These are phyloP conservation scores for Gardenia jasminoides DNA, from an alignment of 257 asterid genomes.

Conservation along the genomic window DNA sequence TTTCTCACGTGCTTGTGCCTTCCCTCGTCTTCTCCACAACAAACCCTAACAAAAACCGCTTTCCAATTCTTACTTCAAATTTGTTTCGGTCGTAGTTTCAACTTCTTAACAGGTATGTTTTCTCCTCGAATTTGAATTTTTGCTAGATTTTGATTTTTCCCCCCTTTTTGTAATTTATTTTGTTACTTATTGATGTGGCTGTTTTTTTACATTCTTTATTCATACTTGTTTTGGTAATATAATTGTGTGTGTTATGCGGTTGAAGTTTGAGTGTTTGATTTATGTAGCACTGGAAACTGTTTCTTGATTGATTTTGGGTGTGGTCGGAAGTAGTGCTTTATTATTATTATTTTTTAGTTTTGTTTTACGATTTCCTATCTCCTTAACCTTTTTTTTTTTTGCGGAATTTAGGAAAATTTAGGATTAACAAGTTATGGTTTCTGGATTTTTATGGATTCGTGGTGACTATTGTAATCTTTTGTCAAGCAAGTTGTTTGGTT, in stretches of 20 bases:
- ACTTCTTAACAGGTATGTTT: slow-evolving; percentile 27
- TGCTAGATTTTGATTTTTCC: neutral
- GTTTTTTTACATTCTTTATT: neutral
- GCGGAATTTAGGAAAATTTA: neutral
- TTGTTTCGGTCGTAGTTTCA: neutral
- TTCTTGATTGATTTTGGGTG: neutral
- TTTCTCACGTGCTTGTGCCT: neutral
- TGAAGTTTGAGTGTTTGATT: neutral
- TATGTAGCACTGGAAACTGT: neutral
- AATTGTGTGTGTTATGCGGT: neutral
- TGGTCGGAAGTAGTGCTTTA: neutral
- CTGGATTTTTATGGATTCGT: slow-evolving; percentile 4
- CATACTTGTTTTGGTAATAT: neutral
- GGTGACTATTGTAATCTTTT: neutral
- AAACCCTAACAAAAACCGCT: slow-evolving; percentile 34
- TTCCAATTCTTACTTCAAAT: neutral
- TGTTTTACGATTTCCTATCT: neutral
- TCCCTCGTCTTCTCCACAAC: neutral
- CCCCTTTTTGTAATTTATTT: neutral
- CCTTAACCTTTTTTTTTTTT: neutral
- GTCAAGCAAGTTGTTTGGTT: neutral
- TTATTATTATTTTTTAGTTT: slow-evolving; percentile 2
- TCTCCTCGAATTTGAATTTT: slow-evolving; percentile 3
- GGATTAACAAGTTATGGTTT: neutral
- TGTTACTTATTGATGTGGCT: neutral